Conservation (phyloP, 1,284 basidiomycete genomes). For the Ustilago shanxiensis region DNA sequence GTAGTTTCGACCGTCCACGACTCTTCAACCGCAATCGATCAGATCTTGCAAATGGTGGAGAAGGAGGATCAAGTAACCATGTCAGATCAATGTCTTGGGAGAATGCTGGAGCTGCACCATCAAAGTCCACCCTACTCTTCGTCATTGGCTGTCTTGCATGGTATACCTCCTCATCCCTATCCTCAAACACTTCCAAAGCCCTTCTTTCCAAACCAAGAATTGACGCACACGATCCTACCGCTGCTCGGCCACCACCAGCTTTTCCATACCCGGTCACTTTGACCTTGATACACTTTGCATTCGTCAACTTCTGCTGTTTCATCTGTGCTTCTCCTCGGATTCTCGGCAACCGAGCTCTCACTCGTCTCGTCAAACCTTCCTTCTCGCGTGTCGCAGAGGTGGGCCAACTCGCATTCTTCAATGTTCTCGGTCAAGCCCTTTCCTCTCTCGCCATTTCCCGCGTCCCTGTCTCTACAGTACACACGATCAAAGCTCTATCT, state of each 20-base stretch:
- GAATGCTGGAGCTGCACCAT: constrained; percentile 11
- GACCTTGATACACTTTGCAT: constrained; percentile 97
- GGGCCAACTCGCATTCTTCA: constrained; percentile 91
- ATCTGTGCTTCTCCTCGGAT: constrained; percentile 70
- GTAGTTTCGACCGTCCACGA: constrained; percentile 26
- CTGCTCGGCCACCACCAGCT: constrained; percentile 71
- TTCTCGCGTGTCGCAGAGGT: constrained; percentile 81
- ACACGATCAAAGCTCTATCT: constrained; percentile 88
- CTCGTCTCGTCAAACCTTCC: constrained; percentile 75
- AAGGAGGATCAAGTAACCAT: not conserved
- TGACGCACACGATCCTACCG: not conserved
- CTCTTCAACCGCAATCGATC: constrained; percentile 27
- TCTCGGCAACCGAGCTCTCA: constrained; percentile 44
- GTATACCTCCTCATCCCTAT: constrained; percentile 80
- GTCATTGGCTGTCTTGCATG: constrained; percentile 62
- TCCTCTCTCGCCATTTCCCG: constrained; percentile 95
- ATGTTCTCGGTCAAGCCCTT: constrained; percentile 94
- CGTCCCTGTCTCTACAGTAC: constrained; percentile 96
- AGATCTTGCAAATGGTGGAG: not conserved
- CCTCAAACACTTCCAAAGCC: constrained; percentile 88
- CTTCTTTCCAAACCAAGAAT: constrained; percentile 74
- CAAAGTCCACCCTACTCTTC: constrained; percentile 45
- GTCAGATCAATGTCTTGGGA: constrained; percentile 5
- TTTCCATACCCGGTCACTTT: constrained; percentile 90
- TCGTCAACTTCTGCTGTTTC: constrained; percentile 87